These are phyloP conservation scores for Saturnispora quitensis DNA, from an alignment of 805 yeast species.

Conservation along the genomic window DNA sequence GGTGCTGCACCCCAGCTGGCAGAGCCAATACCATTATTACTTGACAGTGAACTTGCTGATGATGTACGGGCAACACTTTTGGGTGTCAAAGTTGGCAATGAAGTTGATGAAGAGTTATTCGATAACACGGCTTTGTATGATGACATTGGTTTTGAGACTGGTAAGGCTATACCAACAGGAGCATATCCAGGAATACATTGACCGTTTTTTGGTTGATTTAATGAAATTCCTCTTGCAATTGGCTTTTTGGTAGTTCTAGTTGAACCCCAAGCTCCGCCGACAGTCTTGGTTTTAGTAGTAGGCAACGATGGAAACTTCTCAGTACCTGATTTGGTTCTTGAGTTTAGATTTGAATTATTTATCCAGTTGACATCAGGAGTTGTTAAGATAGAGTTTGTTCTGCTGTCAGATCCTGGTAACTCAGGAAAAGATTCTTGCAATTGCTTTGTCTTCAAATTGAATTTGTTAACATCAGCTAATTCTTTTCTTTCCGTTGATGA, in stretches of 20 bases:
- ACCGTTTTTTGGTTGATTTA: slow-evolving; percentile 14
- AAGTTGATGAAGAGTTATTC: slow-evolving; percentile 12
- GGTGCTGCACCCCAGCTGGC: neutral
- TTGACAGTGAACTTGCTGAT: neutral
- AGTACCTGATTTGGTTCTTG: neutral
- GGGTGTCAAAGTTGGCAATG: slow-evolving; percentile 1
- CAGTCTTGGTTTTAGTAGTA: neutral
- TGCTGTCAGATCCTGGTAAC: slow-evolving; percentile 26
- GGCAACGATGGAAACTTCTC: slow-evolving; percentile 2
- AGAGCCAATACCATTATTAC: neutral
- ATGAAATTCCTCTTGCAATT: slow-evolving; percentile 14
- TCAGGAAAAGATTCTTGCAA: slow-evolving; percentile 41
- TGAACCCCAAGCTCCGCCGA: neutral
- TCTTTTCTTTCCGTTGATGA: slow-evolving; percentile 35
- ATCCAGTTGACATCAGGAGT: slow-evolving; percentile 4
- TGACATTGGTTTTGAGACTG: slow-evolving; percentile 18
- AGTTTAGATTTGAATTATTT: neutral
- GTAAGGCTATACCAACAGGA: slow-evolving; percentile 1
- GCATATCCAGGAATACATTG: slow-evolving; percentile 16
- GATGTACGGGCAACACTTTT: neutral
- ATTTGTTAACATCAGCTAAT: slow-evolving; percentile 26
- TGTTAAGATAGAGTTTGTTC: neutral
- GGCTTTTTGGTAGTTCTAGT: neutral
- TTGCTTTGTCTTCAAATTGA: slow-evolving; percentile 18
- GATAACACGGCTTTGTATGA: slow-evolving; percentile 21